Evolutionary conservation across 2,329 filamentous ascomycete genomes (phyloP), one percentile per base, ranked within the genome.

Genomic region (Geosmithia flava): DNA sequence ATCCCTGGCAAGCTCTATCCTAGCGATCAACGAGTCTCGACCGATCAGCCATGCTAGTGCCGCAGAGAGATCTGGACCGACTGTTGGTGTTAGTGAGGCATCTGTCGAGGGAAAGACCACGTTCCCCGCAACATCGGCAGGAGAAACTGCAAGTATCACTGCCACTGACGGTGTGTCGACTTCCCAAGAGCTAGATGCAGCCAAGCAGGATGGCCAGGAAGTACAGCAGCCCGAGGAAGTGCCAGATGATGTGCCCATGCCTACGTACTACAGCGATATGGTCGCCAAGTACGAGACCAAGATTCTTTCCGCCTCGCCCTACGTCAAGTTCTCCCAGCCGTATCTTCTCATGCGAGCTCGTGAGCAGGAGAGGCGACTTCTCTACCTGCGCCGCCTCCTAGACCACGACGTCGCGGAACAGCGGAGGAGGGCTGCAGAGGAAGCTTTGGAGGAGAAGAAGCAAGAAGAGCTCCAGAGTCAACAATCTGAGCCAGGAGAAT

Each of bases 211-310:
- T 3, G 30, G 39, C n/a, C 27, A 3, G 20, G 48, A 47, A 5
- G 45, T n/a, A 8, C 39, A 49, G 16, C 48, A 43, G 20, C 37
- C 16, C 33, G 72, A 69, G 47, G 76, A 81, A 43, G 74, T 87
- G 4, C 83, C 83, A 3, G 86, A 91, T 55, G 84, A 91, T 60
- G 72, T 87, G 41, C 86, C 87, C 1, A 86, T 88, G 71, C 87
- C 91, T 3, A 94, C 87, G 1, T 95, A 90, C 59, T 97, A 97
- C 61, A 90, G 90, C 60, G 88, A 95, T 60, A 87, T 96, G 75
- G 89, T 97, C 39, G 83, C 88, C 49, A 91, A 95, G 57, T 89
- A 95, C 58, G 81, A 94, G 58, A 95, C 89, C 6, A 94, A 91
- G 59, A 85, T 98, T 43, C 70, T 98, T 6, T 98, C 94, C 1